Evolutionary conservation across 2,329 filamentous ascomycete species (phyloP).

Genomic region (Fusarium sp.): DNA sequence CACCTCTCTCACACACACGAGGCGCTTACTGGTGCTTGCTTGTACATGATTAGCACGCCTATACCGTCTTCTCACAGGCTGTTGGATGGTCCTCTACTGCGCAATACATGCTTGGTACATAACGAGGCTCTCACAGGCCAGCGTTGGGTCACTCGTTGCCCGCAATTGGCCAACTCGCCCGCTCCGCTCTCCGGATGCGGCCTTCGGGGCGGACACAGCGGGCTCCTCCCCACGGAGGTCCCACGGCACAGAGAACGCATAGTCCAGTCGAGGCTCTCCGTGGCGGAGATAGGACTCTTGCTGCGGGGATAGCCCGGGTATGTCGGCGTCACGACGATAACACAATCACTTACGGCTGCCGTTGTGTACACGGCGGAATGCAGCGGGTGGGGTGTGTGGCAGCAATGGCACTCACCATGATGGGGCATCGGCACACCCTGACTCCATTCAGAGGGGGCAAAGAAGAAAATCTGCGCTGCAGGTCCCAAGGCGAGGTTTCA

Average conservation of each 20-base stretch:
- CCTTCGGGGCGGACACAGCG: conserved; percentile 36
- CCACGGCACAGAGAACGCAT: conserved; percentile 19
- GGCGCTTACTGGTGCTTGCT: conserved; percentile 24
- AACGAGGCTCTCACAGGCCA: conserved; percentile 29
- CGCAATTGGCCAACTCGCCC: conserved; percentile 20
- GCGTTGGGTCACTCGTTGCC: conserved; percentile 16
- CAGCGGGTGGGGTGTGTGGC: conserved; percentile 18
- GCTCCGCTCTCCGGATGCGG: conserved; percentile 31
- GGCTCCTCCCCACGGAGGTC: conserved; percentile 34
- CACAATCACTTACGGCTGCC: conserved; percentile 4
- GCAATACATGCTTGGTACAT: conserved; percentile 9
- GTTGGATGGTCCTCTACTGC: conserved; percentile 10
- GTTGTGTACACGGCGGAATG: conserved; percentile 23
- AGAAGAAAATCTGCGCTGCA: conserved; percentile 35
- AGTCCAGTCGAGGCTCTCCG: conserved; percentile 22
- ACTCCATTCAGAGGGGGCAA: conserved; percentile 2
- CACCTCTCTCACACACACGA: neutral
- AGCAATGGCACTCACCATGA: conserved; percentile 16
- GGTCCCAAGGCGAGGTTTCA: conserved; percentile 26
- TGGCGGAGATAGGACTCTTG: conserved; percentile 19
- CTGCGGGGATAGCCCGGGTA: conserved; percentile 31
- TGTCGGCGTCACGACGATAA: conserved; percentile 20
- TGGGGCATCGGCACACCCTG: conserved; percentile 10
- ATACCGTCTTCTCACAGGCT: conserved; percentile 20
- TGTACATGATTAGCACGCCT: conserved; percentile 13